These are phyloP conservation scores for Rhizoctonia solani DNA, from an alignment of 1,284 basidiomycete species.

Conservation along the genomic window DNA sequence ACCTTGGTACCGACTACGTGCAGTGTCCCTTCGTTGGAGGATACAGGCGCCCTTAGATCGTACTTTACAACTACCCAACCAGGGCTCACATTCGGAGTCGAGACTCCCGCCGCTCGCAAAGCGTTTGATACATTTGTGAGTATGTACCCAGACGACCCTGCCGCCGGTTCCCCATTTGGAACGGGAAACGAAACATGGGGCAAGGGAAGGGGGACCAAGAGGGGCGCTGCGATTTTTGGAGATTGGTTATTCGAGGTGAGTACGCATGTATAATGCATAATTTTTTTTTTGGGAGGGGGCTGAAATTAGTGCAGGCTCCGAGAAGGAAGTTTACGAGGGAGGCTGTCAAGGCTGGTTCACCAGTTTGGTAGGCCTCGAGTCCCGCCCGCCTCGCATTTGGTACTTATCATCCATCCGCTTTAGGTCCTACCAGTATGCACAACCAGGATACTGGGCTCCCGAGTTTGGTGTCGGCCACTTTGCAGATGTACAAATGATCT, in stretches of 20 bases:
- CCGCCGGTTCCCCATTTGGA: slow-evolving; percentile 55
- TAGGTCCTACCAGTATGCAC: slow-evolving; percentile 32
- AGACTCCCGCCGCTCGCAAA: not conserved
- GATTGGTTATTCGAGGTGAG: slow-evolving; percentile 31
- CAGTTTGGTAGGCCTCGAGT: slow-evolving; percentile 10
- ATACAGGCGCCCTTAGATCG: not conserved
- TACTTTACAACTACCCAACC: slow-evolving; percentile 22
- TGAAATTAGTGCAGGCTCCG: slow-evolving; percentile 6
- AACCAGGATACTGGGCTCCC: slow-evolving; percentile 30
- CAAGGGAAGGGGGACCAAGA: slow-evolving; percentile 51
- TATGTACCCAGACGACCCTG: slow-evolving; percentile 56
- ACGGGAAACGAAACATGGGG: slow-evolving; percentile 59
- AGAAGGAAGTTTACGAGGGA: slow-evolving; percentile 31
- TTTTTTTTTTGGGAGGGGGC: not conserved
- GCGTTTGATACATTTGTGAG: slow-evolving; percentile 46
- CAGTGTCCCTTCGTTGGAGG: slow-evolving; percentile 4
- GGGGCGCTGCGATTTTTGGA: slow-evolving; percentile 48
- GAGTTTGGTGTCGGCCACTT: slow-evolving; percentile 25
- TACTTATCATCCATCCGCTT: not conserved
- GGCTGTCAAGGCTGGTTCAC: slow-evolving; percentile 14
- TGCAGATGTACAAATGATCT: slow-evolving; percentile 28
- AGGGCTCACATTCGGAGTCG: slow-evolving; percentile 14
- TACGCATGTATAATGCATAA: not conserved
- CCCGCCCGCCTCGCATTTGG: not conserved
- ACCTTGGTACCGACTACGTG: not conserved